A percentile compares a stretch with the other conserved stretches of the same genome.
Evolutionary conservation across 164 flowering plant genomes (phyloP).

Genomic region (Houttuynia cordata): DNA sequence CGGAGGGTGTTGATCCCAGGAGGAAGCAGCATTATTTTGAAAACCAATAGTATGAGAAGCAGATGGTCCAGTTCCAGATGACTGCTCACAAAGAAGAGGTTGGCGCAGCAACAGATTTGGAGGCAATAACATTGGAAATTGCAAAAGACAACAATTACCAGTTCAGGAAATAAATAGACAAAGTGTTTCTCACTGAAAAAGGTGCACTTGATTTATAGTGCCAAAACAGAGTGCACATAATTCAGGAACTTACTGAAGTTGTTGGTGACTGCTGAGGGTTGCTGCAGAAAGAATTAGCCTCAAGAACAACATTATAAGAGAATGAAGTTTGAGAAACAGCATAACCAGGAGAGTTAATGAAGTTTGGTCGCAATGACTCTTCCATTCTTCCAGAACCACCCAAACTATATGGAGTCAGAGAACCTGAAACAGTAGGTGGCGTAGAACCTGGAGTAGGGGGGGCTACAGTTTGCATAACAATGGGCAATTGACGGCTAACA

Average conservation of each 20-base stretch:
- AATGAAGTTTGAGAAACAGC: constrained; percentile 20
- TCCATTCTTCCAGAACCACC: constrained; percentile 9
- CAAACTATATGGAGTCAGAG: constrained; percentile 12
- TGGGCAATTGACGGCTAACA: not conserved
- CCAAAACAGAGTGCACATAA: too few species aligned
- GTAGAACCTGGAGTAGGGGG: constrained; percentile 2
- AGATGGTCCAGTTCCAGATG: constrained; percentile 19
- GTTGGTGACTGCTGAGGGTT: constrained; percentile 16
- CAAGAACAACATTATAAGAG: constrained; percentile 17
- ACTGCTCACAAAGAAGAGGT: constrained; percentile 18
- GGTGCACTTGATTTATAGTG: not conserved
- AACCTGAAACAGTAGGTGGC: constrained; percentile 10
- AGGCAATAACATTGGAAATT: constrained; percentile 9
- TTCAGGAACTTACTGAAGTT: constrained; percentile 21
- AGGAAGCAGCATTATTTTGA: constrained; percentile 15
- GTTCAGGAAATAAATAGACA: not conserved
- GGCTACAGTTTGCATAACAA: not conserved
- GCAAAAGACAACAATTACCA: constrained; percentile 2
- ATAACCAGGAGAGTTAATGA: constrained; percentile 15
- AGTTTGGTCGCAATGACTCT: constrained; percentile 16
- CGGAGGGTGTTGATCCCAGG: constrained; percentile 16
- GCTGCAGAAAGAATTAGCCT: constrained; percentile 12
- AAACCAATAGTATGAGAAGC: constrained; percentile 22
- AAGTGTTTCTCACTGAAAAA: not conserved
- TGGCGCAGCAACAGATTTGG: constrained; percentile 12